A percentile compares a stretch with the other conserved stretches of the same genome.
These are phyloP conservation scores for Penstemon eatonii DNA, from an alignment of 257 asterid species.

Conservation along the genomic window DNA sequence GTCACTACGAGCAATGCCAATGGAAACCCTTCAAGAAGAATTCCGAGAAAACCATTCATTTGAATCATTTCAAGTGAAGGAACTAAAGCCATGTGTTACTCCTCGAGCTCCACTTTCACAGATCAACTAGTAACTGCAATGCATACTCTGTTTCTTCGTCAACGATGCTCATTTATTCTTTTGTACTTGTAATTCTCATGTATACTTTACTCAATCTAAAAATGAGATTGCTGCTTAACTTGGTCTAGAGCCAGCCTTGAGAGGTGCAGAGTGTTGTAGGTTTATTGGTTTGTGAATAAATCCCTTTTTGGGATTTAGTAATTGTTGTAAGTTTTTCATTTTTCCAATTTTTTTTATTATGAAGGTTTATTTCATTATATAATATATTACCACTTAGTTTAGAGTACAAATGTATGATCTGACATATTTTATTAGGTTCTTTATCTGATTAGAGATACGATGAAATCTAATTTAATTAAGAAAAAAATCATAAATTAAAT, in stretches of 20 bases:
- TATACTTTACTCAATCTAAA: slow-evolving; percentile 4
- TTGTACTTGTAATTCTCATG: slow-evolving; percentile 40
- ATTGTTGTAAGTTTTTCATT: slow-evolving; percentile 30
- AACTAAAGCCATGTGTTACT: slow-evolving; percentile 43
- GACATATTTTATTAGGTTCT: no score
- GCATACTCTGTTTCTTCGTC: neutral
- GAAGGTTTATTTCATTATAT: neutral
- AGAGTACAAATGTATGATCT: no score
- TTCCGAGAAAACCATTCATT: slow-evolving; percentile 57
- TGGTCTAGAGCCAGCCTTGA: slow-evolving; percentile 11
- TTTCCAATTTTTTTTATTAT: slow-evolving; percentile 3
- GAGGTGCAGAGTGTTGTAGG: slow-evolving; percentile 30
- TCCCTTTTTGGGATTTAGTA: slow-evolving; percentile 57
- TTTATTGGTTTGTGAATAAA: slow-evolving; percentile 25
- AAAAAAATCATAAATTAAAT: no score
- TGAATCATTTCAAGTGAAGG: slow-evolving; percentile 51
- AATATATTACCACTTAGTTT: neutral
- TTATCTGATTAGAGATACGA: no score
- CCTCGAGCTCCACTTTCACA: slow-evolving; percentile 79
- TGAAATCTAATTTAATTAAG: no score
- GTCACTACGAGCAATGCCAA: slow-evolving; percentile 71
- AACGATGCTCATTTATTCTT: slow-evolving; percentile 12
- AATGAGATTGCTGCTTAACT: neutral
- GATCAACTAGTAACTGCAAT: slow-evolving; percentile 43
- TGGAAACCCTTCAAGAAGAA: slow-evolving; percentile 70